phyloP scores from a whole-genome alignment of 1,139 yeast species.

The Pichia cactophila region DNA sequence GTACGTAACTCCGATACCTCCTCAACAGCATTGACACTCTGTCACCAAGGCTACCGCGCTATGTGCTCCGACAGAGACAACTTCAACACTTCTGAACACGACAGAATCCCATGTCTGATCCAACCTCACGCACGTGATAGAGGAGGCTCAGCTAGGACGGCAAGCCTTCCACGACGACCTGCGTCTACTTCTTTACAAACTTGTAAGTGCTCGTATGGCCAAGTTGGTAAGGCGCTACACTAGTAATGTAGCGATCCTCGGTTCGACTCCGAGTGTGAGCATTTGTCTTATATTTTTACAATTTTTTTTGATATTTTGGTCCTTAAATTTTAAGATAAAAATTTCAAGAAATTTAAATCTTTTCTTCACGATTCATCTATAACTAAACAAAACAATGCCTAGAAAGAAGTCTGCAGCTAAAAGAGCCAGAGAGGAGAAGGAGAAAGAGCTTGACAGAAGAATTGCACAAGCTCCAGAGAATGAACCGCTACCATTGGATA shows the following conservation, averaged over 20 bases:
- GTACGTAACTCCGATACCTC: too few species aligned
- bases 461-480: conserved; percentile 25
- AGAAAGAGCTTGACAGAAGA: conserved; percentile 1
- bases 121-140: too few species aligned
- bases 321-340: too few species aligned
- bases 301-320: not conserved
- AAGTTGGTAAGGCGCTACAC: conserved; percentile 22
- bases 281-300: conserved; percentile 2
- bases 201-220: conserved; percentile 18
- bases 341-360: not conserved
- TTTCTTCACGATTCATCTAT: not conserved
- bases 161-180: too few species aligned
- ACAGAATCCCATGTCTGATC: too few species aligned
- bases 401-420: conserved; percentile 88
- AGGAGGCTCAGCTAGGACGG: too few species aligned
- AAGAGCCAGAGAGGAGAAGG: conserved; percentile 47
- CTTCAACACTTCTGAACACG: too few species aligned
- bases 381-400: conserved; percentile 44
- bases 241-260: conserved; percentile 21
- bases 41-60: too few species aligned
- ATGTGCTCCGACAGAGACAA: too few species aligned
- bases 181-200: too few species aligned
- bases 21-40: too few species aligned
- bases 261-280: conserved; percentile 21
- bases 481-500: conserved; percentile 20